Evolutionary conservation across 768 basidiomycete genomes (phyloP), one percentile per base, ranked within the genome.

Genomic region (Lactifluus volemus): DNA sequence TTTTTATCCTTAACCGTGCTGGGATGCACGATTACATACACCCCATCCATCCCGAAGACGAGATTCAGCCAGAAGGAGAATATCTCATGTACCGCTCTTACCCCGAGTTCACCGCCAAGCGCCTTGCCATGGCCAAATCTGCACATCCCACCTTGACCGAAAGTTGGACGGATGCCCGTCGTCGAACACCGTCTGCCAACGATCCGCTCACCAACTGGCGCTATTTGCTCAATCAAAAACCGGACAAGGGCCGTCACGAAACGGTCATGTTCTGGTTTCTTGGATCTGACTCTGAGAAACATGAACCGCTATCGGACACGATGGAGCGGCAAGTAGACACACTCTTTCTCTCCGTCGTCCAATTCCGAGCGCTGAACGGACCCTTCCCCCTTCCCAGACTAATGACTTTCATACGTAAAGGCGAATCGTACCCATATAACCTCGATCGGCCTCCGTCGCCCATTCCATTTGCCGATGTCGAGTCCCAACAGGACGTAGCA

Each of bases 1-100:
- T 90, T 68, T 92, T 86, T 70, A 85, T 92, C 62, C 79, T 92
- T 66, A 92, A 92, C 70, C 84, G 90, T 55, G 81, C 85, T 68
- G 89, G 88, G 32, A 84, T 81, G 73, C 83, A 86, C 47, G 91
- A 92, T 69, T 88, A 88, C 69, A 81, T 84, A 58, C 83, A 87
- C 61, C 79, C 80, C 38, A 76, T 92, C 49, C 83, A 85, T 70
- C 88, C 89, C 34, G 89, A 92, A 74, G 90, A 92, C 74, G 82
- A 83, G 61, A 77, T 90, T 64, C 79, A 81, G 64, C 71, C 75
- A 17, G 79, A 80, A 47, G 85, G 83, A 56, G 81, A 76, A 67
- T 88, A 85, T 72, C 76, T 89, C 60, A 87, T 89, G 78, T 81
- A 87, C 67, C 82, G 85, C 62, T 84, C 83, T 63, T 89, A 84